A percentile compares a stretch with the other conserved stretches of the same genome.
These are phyloP conservation scores for Barbarea vulgaris DNA, from an alignment of 345 rosid species.

Conservation along the genomic window DNA sequence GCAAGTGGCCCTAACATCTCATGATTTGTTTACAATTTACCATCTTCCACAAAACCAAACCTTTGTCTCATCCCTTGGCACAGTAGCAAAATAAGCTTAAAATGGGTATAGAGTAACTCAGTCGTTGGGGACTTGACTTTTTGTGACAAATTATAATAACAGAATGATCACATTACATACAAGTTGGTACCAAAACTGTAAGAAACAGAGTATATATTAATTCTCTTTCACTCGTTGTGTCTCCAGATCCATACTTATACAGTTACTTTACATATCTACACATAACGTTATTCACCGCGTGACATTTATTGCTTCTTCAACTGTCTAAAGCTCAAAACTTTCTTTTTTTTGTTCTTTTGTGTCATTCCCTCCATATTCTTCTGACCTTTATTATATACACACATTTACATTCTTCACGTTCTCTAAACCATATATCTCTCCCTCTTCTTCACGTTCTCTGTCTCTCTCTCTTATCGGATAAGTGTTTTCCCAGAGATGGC, in stretches of 20 bases:
- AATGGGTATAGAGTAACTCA: neutral
- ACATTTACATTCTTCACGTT: constrained; percentile 38
- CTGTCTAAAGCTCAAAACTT: constrained; percentile 6
- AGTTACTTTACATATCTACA: constrained; percentile 14
- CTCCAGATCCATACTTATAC: constrained; percentile 25
- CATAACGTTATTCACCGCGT: constrained; percentile 32
- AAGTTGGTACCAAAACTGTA: constrained; percentile 15
- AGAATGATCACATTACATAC: constrained; percentile 24
- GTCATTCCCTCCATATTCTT: constrained; percentile 37
- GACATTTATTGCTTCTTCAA: constrained; percentile 36
- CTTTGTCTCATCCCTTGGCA: constrained; percentile 17
- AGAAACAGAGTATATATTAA: neutral
- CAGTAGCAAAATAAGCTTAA: constrained; percentile 9
- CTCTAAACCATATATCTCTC: constrained; percentile 27
- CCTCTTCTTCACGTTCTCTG: constrained; percentile 6
- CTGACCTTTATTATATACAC: constrained; percentile 20
- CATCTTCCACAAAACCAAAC: neutral
- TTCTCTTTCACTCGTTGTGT: neutral
- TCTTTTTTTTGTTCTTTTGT: neutral
- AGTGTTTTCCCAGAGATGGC: constrained; percentile 20
- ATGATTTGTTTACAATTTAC: constrained; percentile 2
- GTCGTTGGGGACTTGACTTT: constrained; percentile 11
- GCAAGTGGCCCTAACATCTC: constrained; percentile 26
- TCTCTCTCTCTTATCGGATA: constrained; percentile 11
- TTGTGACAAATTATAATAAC: constrained; percentile 15